Percentiles rank a stretch among this genome's conserved stretches.
Evolutionary conservation across 768 basidiomycete species (phyloP).

Genomic region (Serendipita sp.): DNA sequence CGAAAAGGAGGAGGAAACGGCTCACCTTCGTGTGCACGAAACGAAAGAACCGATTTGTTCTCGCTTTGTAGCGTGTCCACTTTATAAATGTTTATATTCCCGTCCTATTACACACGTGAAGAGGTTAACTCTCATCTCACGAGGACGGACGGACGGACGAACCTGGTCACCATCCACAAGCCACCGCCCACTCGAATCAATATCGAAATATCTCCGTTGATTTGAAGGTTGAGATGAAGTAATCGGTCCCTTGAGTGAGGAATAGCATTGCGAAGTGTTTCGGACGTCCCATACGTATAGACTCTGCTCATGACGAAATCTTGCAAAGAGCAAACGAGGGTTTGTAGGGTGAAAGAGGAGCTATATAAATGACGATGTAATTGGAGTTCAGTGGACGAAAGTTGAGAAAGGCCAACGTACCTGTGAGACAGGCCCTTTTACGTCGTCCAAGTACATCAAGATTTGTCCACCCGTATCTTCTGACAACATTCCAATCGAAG

Average conservation of each 20-base stretch:
- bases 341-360: constrained; percentile 58
- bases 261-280: constrained; percentile 28
- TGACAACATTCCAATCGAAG: constrained; percentile 50
- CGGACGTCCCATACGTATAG: constrained; percentile 74
- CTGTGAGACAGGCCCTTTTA: constrained; percentile 23
- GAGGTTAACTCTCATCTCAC: too few relatives aligned
- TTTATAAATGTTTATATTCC: too few relatives aligned
- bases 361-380: constrained; percentile 20
- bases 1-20: neutral
- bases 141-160: constrained; percentile 12
- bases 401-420: constrained; percentile 13
- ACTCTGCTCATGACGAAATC: constrained; percentile 46
- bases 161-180: constrained; percentile 57
- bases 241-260: constrained; percentile 18
- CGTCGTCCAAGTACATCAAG: constrained; percentile 46
- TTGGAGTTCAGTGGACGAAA: neutral
- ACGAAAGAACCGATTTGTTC: constrained; percentile 22
- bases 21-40: constrained; percentile 43
- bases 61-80: neutral
- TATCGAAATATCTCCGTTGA: constrained; percentile 62
- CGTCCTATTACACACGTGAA: too few relatives aligned
- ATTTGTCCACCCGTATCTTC: constrained; percentile 39
- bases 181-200: constrained; percentile 50
- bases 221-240: constrained; percentile 22
- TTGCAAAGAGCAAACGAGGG: constrained; percentile 60